Base-by-base conservation (phyloP, 352 stramenopile species). In the Pythium folliculosum region DNA sequence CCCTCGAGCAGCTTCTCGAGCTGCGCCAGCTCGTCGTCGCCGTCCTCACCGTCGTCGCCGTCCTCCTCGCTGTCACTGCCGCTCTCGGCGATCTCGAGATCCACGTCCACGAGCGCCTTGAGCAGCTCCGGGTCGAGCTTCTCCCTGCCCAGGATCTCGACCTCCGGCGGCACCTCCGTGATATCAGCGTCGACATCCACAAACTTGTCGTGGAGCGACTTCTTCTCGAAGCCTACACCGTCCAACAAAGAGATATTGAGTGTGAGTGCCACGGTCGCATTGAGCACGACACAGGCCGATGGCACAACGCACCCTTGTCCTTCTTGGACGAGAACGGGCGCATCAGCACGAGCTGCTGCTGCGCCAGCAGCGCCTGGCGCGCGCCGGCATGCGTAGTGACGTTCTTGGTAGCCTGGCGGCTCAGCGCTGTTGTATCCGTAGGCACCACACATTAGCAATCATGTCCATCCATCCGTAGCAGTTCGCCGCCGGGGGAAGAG, bases 81-180 rank as follows among this genome's bases (percentile, higher is more conserved):
- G 49, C 27, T 38, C 14, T 73, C 67, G 35, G 53, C 56, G 19
- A 63, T 14, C 21, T 63, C 60, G 37, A 70, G 56, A 3, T 70
- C 61, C 6, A 37, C 63, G 9, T 72, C 65, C 30, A 68, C 47
- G 16, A 68, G 62, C 51, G n/a, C 58, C 44, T 62, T 52, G 27
- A 81, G 45, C 5, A 77, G 57, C n/a, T 86, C 78, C 4, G 73
- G 72, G 7, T 70, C 53, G 13, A 83, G 59, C 27, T 80, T 65
- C 44, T 84, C 72, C 63, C 88, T 72, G 74, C 67, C 79, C 65
- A 91, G 61, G 63, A 85, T 86, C 71, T 91, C 75, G 60, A 91
- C 77, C 50, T 90, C 83, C 1, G 82, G 65, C 12, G 83, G 76
- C 30, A 91, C 35, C 37, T 79, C 83, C 22, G 69, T 78, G 32